Evolutionary conservation across 306 rosid species (phyloP).

Genomic region (Mimosa pudica): DNA sequence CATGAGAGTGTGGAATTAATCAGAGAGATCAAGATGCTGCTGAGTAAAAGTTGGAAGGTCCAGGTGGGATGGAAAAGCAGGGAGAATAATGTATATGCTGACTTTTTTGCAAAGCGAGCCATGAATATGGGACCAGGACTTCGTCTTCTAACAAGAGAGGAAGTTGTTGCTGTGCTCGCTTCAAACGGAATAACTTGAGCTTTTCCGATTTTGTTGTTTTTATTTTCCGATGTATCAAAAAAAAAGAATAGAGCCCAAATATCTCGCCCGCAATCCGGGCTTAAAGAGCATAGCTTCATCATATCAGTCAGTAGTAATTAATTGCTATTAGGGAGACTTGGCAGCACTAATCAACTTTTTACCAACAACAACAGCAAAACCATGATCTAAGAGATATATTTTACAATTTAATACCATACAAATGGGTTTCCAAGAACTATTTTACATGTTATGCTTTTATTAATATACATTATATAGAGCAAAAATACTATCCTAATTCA

Average conservation of each 20-base stretch:
- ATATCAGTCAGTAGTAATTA: neutral
- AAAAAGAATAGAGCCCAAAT: neutral
- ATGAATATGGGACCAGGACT: too few species aligned
- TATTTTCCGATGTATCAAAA: too few species aligned
- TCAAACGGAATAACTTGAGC: too few species aligned
- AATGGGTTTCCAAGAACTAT: neutral
- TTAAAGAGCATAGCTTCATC: neutral
- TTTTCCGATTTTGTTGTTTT: too few species aligned
- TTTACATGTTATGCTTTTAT: neutral
- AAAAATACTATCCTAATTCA: neutral
- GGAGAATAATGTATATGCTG: too few species aligned
- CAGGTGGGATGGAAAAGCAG: too few species aligned
- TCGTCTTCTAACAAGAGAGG: too few species aligned
- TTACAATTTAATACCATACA: neutral
- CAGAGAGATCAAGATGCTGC: too few species aligned
- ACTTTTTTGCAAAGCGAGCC: too few species aligned
- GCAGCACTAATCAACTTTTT: neutral
- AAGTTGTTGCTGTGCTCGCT: too few species aligned
- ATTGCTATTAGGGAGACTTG: neutral
- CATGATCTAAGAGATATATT: neutral
- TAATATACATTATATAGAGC: neutral
- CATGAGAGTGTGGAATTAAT: too few species aligned
- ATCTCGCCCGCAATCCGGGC: neutral
- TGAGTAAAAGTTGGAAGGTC: too few species aligned
- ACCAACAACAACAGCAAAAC: neutral